Conservation (phyloP, 176 grass and related monocot genomes). For the Alloteropsis semialata region DNA sequence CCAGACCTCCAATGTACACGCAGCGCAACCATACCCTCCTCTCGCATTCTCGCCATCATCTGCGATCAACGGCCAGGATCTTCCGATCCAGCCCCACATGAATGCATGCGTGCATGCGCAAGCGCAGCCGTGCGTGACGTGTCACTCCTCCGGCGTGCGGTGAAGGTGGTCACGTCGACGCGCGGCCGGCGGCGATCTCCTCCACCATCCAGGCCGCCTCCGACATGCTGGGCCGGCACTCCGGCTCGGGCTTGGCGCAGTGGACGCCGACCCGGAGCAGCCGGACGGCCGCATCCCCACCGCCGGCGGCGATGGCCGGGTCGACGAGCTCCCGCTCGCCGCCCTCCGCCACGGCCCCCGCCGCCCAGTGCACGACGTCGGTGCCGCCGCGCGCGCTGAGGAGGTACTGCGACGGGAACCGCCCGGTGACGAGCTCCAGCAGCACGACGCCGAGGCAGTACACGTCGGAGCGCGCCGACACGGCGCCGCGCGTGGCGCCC, state of each 20-base stretch:
- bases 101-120: background rate
- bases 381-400: conserved; percentile 54
- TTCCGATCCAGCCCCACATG: background rate
- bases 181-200: conserved; percentile 34
- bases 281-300: conserved; percentile 5
- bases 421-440: conserved; percentile 58
- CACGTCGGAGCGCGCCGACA: conserved; percentile 61
- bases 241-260: conserved; percentile 35
- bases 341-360: conserved; percentile 34
- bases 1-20: background rate
- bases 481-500: conserved; percentile 10
- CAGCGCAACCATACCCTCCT: background rate
- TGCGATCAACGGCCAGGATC: conserved; percentile 22
- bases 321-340: conserved; percentile 45
- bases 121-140: background rate
- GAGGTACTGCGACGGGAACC: conserved; percentile 67
- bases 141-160: background rate
- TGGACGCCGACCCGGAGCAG: conserved; percentile 38
- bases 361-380: conserved; percentile 65
- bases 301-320: background rate
- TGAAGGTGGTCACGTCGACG: background rate
- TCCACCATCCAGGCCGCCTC: conserved; percentile 57
- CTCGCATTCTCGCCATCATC: background rate
- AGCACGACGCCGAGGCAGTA: conserved; percentile 77
- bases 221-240: conserved; percentile 42